A percentile compares a stretch with the other conserved stretches of the same genome.
Conservation (phyloP, 129 eudicot genomes). For the Centaurea solstitialis region DNA sequence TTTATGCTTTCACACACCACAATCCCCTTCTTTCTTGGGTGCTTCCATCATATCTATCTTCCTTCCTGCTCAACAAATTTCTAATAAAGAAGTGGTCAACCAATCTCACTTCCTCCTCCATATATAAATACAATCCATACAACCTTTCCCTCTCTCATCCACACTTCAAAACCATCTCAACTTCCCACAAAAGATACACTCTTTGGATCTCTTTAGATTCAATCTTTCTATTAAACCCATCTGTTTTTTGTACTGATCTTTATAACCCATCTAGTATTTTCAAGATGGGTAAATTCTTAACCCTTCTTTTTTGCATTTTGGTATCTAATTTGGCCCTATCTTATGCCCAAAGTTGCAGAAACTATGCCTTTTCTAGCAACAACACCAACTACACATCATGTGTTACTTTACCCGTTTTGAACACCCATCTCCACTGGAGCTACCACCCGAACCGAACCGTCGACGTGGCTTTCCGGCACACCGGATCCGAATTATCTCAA, state of each 20-base stretch:
- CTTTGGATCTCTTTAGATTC: background rate
- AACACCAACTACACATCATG: slow-evolving; percentile 43
- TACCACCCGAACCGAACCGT: slow-evolving; percentile 54
- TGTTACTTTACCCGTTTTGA: slow-evolving; percentile 44
- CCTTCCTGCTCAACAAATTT: background rate
- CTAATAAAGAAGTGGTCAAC: slow-evolving; percentile 36
- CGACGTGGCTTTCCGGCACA: slow-evolving; percentile 70
- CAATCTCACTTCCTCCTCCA: slow-evolving; percentile 13
- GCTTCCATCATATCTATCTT: slow-evolving; percentile 23
- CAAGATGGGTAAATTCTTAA: slow-evolving; percentile 37
- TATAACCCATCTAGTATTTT: background rate
- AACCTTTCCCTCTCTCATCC: slow-evolving; percentile 24
- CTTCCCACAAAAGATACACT: background rate
- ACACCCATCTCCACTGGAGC: slow-evolving; percentile 67
- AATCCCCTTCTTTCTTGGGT: slow-evolving; percentile 26
- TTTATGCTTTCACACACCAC: slow-evolving; percentile 7
- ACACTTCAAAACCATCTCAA: slow-evolving; percentile 14
- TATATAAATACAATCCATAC: slow-evolving; percentile 25
- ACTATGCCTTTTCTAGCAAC: slow-evolving; percentile 32
- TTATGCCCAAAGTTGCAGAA: slow-evolving; percentile 47
- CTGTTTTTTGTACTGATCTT: background rate
- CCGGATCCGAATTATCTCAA: slow-evolving; percentile 37
- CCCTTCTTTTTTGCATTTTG: slow-evolving; percentile 23
- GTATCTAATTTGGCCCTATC: slow-evolving; percentile 27
- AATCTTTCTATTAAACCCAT: background rate